Conservation (phyloP, 2,329 filamentous ascomycete species). For the Beauveria caledonica region DNA sequence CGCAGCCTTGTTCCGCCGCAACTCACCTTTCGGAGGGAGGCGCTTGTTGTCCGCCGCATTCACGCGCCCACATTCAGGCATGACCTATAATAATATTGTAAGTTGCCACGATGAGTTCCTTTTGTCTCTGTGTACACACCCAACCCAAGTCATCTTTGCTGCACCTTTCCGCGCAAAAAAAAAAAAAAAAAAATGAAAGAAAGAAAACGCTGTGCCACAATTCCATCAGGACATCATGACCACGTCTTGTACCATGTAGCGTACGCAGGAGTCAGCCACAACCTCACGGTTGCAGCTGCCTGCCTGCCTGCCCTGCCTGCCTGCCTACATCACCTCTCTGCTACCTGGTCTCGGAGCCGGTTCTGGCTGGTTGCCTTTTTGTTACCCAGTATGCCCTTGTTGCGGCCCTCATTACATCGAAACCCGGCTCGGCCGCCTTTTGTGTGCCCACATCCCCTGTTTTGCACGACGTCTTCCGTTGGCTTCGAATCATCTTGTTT, state of each 20-base stretch:
- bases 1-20: neutral
- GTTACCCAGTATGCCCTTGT: slow-evolving; percentile 1
- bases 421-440: neutral
- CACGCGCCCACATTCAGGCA: slow-evolving; percentile 15
- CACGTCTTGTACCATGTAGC: neutral
- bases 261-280: slow-evolving; percentile 3
- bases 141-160: neutral
- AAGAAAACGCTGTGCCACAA: neutral
- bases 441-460: neutral
- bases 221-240: neutral
- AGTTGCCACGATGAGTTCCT: slow-evolving; percentile 17
- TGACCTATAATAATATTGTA: slow-evolving; percentile 30
- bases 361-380: neutral
- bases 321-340: neutral
- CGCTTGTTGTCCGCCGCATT: neutral
- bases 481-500: neutral
- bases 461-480: neutral
- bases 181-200: too few species aligned
- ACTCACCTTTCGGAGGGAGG: neutral
- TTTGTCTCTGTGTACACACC: neutral
- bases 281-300: neutral
- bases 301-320: neutral
- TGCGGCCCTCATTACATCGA: neutral
- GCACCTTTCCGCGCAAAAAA: neutral
- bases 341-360: too few species aligned